These are phyloP conservation scores for Amanita polypyramis DNA, from an alignment of 768 basidiomycete genomes.

Conservation along the genomic window DNA sequence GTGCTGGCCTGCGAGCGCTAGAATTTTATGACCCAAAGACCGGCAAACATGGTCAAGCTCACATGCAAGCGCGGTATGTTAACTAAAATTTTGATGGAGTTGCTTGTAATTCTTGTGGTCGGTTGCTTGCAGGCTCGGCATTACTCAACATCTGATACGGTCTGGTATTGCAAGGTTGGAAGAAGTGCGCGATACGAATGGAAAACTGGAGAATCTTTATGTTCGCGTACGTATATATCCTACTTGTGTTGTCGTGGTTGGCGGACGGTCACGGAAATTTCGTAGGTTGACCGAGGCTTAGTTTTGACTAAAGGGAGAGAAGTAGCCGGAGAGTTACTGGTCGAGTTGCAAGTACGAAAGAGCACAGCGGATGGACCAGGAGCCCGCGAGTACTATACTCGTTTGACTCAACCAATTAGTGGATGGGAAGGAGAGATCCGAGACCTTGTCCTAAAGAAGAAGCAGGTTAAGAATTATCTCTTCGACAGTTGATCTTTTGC, in stretches of 20 bases:
- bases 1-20: slow-evolving; percentile 66
- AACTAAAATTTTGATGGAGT: slow-evolving; percentile 2
- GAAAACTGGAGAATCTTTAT: slow-evolving; percentile 56
- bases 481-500: background rate
- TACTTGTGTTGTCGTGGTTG: background rate
- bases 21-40: slow-evolving; percentile 78
- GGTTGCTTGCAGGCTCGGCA: slow-evolving; percentile 49
- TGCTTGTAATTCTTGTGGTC: slow-evolving; percentile 6
- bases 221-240: slow-evolving; percentile 40
- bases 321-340: slow-evolving; percentile 61
- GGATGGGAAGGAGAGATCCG: slow-evolving; percentile 72
- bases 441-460: slow-evolving; percentile 70
- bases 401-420: slow-evolving; percentile 59
- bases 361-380: slow-evolving; percentile 78
- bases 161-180: slow-evolving; percentile 63
- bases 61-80: slow-evolving; percentile 79
- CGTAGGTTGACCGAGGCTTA: slow-evolving; percentile 60
- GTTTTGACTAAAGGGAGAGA: slow-evolving; percentile 56
- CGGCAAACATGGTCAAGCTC: slow-evolving; percentile 80
- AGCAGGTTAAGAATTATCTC: slow-evolving; percentile 35
- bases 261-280: background rate
- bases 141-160: slow-evolving; percentile 68
- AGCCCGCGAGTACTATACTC: slow-evolving; percentile 70
- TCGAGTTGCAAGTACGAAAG: slow-evolving; percentile 78
- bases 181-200: slow-evolving; percentile 47